These are phyloP conservation scores for Penicillium cosmopolitanum DNA, from an alignment of 495 filamentous ascomycete species.

Conservation along the genomic window DNA sequence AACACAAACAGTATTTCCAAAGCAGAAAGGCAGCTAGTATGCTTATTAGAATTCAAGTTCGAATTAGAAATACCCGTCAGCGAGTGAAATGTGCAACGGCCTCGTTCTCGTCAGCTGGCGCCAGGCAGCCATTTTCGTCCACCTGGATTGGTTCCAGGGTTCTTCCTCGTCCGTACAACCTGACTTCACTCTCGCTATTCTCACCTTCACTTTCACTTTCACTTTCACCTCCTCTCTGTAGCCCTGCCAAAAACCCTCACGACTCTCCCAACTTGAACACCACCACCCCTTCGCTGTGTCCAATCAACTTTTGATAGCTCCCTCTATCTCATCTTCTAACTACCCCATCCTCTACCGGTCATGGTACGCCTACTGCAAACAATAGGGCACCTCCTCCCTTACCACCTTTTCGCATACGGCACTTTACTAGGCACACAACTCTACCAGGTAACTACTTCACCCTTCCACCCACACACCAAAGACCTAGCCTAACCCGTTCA, in stretches of 20 bases:
- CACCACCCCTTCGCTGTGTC: neutral
- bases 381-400: conserved; percentile 34
- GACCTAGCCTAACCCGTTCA: neutral
- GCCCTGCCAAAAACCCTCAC: neutral
- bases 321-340: neutral
- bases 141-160: neutral
- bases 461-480: no score
- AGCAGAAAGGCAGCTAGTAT: neutral
- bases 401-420: conserved; percentile 57
- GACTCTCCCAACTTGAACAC: neutral
- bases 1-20: neutral
- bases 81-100: neutral
- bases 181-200: neutral
- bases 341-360: neutral
- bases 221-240: no score
- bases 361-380: conserved; percentile 25
- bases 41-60: no score
- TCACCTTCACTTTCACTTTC: neutral
- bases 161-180: conserved; percentile 9
- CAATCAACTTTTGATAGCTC: neutral
- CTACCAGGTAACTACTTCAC: conserved; percentile 38
- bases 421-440: conserved; percentile 55
- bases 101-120: conserved; percentile 2
- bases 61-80: neutral
- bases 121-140: conserved; percentile 11